These are phyloP conservation scores for Colletotrichum sp. DNA, from an alignment of 2,329 filamentous ascomycete genomes.

Conservation along the genomic window DNA sequence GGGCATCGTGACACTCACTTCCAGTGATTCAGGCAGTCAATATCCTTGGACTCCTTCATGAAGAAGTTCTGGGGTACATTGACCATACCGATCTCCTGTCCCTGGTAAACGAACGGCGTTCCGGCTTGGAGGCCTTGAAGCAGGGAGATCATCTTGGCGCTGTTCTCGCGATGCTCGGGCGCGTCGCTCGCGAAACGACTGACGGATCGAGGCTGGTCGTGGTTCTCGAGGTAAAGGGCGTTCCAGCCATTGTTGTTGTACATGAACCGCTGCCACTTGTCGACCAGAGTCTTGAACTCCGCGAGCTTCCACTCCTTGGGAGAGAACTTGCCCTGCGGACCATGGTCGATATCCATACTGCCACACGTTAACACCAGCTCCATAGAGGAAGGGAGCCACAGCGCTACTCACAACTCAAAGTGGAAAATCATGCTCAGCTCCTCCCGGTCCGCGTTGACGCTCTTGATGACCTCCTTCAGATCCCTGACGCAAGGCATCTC, in stretches of 20 bases:
- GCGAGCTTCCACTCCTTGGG: slow-evolving; percentile 49
- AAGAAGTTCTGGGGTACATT: slow-evolving; percentile 67
- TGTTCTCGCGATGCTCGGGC: slow-evolving; percentile 51
- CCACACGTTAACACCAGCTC: background rate
- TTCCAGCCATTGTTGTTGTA: slow-evolving; percentile 67
- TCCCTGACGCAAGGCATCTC: slow-evolving; percentile 54
- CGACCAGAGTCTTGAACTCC: slow-evolving; percentile 56
- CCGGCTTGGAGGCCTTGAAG: slow-evolving; percentile 63
- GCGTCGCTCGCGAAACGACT: slow-evolving; percentile 58
- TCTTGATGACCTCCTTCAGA: slow-evolving; percentile 45
- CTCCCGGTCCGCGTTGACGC: slow-evolving; percentile 58
- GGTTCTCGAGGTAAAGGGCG: slow-evolving; percentile 69
- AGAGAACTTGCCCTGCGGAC: slow-evolving; percentile 47
- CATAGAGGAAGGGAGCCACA: background rate
- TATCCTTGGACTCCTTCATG: slow-evolving; percentile 72
- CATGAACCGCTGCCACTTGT: slow-evolving; percentile 66
- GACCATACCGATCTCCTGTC: slow-evolving; percentile 71
- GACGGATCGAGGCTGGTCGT: slow-evolving; percentile 67
- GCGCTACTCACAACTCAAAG: slow-evolving; percentile 62
- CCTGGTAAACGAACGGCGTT: slow-evolving; percentile 72
- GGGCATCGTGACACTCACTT: slow-evolving; percentile 32
- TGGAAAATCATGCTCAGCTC: slow-evolving; percentile 78
- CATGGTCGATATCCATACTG: slow-evolving; percentile 56
- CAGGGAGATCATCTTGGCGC: slow-evolving; percentile 65
- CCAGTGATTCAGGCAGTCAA: slow-evolving; percentile 62